These are phyloP conservation scores for Pichia sp. DNA, from an alignment of 1,139 yeast species.

Conservation along the genomic window DNA sequence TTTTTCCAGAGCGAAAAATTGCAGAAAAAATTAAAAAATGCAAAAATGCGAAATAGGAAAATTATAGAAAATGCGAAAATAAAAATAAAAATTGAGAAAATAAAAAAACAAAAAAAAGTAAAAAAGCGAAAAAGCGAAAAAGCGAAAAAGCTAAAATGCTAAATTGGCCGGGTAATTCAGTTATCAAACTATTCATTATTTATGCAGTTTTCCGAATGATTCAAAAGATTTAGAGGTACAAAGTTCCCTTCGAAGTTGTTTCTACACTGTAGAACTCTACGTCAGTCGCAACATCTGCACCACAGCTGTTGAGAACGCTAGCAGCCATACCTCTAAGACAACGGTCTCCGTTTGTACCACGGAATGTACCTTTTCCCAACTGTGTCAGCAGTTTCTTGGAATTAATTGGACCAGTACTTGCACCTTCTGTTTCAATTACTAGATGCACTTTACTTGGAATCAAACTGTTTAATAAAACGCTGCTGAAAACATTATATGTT, in stretches of 20 bases:
- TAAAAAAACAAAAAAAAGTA: too few species aligned
- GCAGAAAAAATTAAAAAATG: too few species aligned
- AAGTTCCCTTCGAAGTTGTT: constrained; percentile 2
- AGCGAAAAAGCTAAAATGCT: too few species aligned
- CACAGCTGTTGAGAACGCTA: constrained; percentile 4
- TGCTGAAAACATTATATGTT: constrained; percentile 5
- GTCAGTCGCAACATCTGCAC: background rate
- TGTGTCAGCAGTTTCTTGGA: background rate
- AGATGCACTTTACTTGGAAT: constrained; percentile 3
- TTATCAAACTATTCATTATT: too few species aligned
- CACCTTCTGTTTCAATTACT: constrained; percentile 7
- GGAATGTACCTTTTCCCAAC: background rate
- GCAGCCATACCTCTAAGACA: constrained; percentile 4
- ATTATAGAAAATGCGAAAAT: too few species aligned
- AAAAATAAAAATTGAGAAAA: too few species aligned
- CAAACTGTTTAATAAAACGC: background rate
- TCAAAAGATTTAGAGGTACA: background rate
- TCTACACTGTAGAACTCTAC: constrained; percentile 2
- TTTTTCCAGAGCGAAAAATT: too few species aligned
- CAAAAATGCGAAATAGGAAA: too few species aligned
- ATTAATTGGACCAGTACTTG: background rate
- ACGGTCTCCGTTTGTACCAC: constrained; percentile 1
- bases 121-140: too few species aligned
- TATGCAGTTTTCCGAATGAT: too few species aligned
- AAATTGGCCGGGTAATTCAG: constrained; percentile 1